Percentiles rank a stretch among this genome's conserved stretches.
Conservation (phyloP, 2,329 filamentous ascomycete species). For the Botryotinia calthae region DNA sequence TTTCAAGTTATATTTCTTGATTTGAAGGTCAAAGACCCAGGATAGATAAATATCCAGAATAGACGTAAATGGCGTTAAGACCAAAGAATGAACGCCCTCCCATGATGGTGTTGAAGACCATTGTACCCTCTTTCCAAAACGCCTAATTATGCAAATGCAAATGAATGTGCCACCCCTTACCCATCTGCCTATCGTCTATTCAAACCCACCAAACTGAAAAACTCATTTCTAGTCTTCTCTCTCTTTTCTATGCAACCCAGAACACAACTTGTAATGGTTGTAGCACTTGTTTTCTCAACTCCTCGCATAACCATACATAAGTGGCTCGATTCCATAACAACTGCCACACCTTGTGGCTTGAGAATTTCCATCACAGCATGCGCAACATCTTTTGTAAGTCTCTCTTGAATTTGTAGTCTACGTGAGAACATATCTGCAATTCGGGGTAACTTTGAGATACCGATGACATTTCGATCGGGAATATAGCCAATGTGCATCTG, state of each 20-base stretch:
- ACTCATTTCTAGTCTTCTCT: slow-evolving; percentile 93
- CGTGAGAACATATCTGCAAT: slow-evolving; percentile 97
- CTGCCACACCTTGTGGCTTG: slow-evolving; percentile 89
- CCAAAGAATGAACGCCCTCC: slow-evolving; percentile 35
- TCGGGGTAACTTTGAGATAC: slow-evolving; percentile 90
- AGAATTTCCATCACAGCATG: slow-evolving; percentile 90
- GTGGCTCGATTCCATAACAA: slow-evolving; percentile 96
- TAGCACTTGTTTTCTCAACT: slow-evolving; percentile 85
- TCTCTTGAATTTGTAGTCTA: slow-evolving; percentile 91
- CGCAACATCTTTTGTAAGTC: slow-evolving; percentile 93
- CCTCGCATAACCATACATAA: slow-evolving; percentile 99
- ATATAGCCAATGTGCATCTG: slow-evolving; percentile 99
- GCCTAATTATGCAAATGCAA: slow-evolving; percentile 27
- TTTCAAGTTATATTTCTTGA: not conserved
- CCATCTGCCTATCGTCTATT: slow-evolving; percentile 47
- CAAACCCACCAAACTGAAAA: slow-evolving; percentile 74
- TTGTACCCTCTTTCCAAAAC: slow-evolving; percentile 29
- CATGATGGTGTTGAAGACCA: slow-evolving; percentile 39
- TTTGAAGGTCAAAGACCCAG: not conserved
- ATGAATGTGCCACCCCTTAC: slow-evolving; percentile 1
- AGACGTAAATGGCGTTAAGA: slow-evolving; percentile 38
- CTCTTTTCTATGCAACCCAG: slow-evolving; percentile 92
- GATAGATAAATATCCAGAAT: slow-evolving; percentile 18
- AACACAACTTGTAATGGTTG: slow-evolving; percentile 94
- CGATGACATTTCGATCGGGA: slow-evolving; percentile 84